These are phyloP conservation scores for Rhodotorula sphaerocarpa DNA, from an alignment of 768 basidiomycete genomes.

Conservation along the genomic window DNA sequence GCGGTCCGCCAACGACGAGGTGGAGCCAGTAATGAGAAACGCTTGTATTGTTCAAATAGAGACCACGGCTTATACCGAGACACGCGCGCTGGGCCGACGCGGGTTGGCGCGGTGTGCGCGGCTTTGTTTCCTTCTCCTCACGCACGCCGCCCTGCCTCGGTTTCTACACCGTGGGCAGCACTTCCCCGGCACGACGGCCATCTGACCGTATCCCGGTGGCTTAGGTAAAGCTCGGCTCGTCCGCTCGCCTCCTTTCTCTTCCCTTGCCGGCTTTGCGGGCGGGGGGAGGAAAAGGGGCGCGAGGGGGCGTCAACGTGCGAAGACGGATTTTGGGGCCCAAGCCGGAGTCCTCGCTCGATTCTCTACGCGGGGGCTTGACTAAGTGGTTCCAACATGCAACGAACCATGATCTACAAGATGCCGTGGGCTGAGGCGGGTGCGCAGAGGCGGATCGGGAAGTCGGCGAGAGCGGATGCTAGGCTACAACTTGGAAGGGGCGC, in stretches of 20 bases:
- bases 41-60: too few relatives aligned
- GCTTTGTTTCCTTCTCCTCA: too few relatives aligned
- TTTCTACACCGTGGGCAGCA: not conserved
- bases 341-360: not conserved
- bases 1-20: too few relatives aligned
- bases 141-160: not conserved
- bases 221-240: not conserved
- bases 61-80: too few relatives aligned
- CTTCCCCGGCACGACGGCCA: not conserved
- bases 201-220: not conserved
- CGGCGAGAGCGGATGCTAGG: too few relatives aligned
- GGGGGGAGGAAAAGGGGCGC: too few relatives aligned
- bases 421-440: not conserved
- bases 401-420: too few relatives aligned
- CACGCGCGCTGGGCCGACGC: too few relatives aligned
- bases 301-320: not conserved
- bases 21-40: too few relatives aligned
- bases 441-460: too few relatives aligned
- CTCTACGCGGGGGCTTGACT: conserved; percentile 1
- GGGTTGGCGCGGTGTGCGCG: not conserved
- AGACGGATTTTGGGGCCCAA: not conserved
- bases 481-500: conserved; percentile 17
- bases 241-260: too few relatives aligned
- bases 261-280: too few relatives aligned
- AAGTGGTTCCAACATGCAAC: not conserved